Conservation (phyloP, 2,329 filamentous ascomycete genomes). For the Penicillium corylophilum region DNA sequence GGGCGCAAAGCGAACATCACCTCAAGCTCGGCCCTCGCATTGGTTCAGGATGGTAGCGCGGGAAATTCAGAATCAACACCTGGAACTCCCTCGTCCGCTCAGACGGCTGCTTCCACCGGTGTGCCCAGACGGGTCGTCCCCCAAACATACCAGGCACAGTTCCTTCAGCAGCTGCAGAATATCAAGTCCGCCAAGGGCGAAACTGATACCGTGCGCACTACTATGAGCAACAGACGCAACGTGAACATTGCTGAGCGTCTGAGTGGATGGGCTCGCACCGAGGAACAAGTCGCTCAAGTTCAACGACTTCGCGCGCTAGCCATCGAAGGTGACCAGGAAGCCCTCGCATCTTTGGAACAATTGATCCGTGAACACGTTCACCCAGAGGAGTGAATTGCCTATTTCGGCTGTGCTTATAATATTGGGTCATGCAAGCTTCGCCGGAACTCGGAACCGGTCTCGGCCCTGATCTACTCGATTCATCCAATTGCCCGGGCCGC, state of each 20-base stretch:
- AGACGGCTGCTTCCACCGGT: not conserved
- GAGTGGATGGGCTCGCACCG: constrained; percentile 39
- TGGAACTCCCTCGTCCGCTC: constrained; percentile 1
- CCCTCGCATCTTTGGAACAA: constrained; percentile 35
- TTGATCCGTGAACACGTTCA: constrained; percentile 15
- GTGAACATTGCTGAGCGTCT: constrained; percentile 34
- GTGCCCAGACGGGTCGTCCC: constrained; percentile 27
- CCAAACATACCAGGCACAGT: constrained; percentile 50
- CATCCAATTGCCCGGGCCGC: not conserved
- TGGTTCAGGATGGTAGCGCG: not conserved
- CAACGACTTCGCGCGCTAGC: constrained; percentile 38
- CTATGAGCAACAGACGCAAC: constrained; percentile 48
- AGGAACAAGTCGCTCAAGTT: constrained; percentile 38
- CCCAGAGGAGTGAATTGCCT: constrained; percentile 3
- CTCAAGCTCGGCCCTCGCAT: constrained; percentile 38
- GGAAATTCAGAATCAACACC: constrained; percentile 1
- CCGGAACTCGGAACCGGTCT: not conserved
- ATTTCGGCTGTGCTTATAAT: not conserved
- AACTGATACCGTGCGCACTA: constrained; percentile 62
- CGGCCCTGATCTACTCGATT: not conserved
- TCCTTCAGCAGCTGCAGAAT: constrained; percentile 65
- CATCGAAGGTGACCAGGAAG: constrained; percentile 37
- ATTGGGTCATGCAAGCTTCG: not conserved
- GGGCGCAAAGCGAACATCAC: constrained; percentile 64
- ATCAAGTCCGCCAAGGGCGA: constrained; percentile 66